Evolutionary conservation across 2,329 filamentous ascomycete species (phyloP).

Genomic region (Grosmannia penicillata): DNA sequence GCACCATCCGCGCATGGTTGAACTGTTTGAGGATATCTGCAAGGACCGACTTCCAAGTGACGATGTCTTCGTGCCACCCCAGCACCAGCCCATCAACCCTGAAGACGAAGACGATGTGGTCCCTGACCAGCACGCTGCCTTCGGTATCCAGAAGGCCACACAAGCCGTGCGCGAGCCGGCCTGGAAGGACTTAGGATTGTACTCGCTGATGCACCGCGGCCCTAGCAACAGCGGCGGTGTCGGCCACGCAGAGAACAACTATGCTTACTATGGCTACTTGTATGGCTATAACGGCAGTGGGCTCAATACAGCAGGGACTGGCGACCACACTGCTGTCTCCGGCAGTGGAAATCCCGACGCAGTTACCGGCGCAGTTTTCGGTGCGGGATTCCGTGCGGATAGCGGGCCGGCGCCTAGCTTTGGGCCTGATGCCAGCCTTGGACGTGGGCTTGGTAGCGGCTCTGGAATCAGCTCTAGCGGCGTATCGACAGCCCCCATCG

Average conservation of each 20-base stretch:
- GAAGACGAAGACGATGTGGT: conserved; percentile 84
- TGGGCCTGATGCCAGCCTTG: too few relatives aligned
- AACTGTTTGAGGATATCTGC: conserved; percentile 67
- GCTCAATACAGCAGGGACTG: neutral
- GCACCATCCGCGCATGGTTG: conserved; percentile 54
- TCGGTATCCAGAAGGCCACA: conserved; percentile 71
- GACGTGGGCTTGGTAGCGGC: too few relatives aligned
- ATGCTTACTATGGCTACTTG: conserved; percentile 14
- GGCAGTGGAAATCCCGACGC: conserved; percentile 7
- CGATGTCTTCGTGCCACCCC: conserved; percentile 67
- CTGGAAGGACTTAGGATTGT: conserved; percentile 69
- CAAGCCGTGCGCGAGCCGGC: conserved; percentile 55
- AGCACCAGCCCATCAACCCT: conserved; percentile 70
- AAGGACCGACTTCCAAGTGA: conserved; percentile 57
- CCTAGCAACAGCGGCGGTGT: conserved; percentile 19
- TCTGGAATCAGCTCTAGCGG: too few relatives aligned
- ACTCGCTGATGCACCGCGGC: conserved; percentile 51
- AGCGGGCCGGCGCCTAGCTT: too few relatives aligned
- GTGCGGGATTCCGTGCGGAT: too few relatives aligned
- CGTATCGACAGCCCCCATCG: too few relatives aligned
- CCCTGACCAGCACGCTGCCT: conserved; percentile 75
- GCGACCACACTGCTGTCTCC: conserved; percentile 2
- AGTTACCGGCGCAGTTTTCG: neutral
- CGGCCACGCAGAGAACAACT: conserved; percentile 18
- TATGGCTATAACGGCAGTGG: conserved; percentile 10